Base-by-base conservation (phyloP, 768 basidiomycete genomes). In the Suillus luteus region DNA sequence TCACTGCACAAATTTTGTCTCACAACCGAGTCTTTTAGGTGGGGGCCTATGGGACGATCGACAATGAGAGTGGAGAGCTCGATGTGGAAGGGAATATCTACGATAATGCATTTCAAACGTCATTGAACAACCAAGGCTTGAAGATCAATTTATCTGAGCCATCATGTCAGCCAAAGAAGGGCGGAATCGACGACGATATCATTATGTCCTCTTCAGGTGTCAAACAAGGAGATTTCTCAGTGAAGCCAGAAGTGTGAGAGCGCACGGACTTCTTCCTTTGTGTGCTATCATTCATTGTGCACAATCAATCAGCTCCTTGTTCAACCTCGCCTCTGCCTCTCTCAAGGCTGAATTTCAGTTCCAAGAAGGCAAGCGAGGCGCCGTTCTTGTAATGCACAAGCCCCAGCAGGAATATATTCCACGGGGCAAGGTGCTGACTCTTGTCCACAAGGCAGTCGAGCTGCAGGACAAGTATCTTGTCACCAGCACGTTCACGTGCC, bases 271-370 rank as follows among this genome's bases (percentile, higher is more conserved):
- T n/a, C 49, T 44, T 35, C 8, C 40, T 37, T 17, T 38, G 7
- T 17, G 22, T 11, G 33, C 11, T 54, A 54, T n/a, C 52, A 35
- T 54, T 54, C 19, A 54, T 12, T 33, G 12, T 35, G 31, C 33
- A n/a, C 33, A 6, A 54, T 35, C 19, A 19, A n/a, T 35, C 52
- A 54, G 52, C 19, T 35, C 49, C 38, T 0, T 74, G 22, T 64
- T 73, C 2, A 75, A 73, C 3, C 19, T 79, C 44, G 75, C 68
- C 0, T 69, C 63, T 9, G 76, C 75, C 0, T 70, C 76, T 22
- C 33, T 80, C 64, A 75, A 74, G 48, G 77, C 72, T 4, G 68
- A 71, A 33, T 79, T 77, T 77, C 69, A 75, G 43, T 79, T 78
- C 62, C 70, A 71, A 8, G 60, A 22, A 19, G 72, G 74, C 0